Conservation (phyloP, 768 basidiomycete genomes). For the Collybiopsis luxurians region DNA sequence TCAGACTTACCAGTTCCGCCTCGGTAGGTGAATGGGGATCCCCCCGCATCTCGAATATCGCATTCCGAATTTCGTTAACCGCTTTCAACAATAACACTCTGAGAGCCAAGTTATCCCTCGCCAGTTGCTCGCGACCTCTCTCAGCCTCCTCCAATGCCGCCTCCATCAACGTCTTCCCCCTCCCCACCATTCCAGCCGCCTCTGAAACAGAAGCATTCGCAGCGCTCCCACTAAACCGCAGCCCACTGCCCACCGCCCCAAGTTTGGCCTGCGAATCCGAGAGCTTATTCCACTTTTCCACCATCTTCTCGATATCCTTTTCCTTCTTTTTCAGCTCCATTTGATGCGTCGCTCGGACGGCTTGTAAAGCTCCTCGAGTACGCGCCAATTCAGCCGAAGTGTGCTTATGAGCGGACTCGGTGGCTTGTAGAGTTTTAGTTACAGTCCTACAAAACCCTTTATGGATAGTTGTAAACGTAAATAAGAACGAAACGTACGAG, state of each 20-base stretch:
- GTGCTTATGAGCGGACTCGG: slow-evolving; percentile 69
- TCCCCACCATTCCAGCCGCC: slow-evolving; percentile 40
- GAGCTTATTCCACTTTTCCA: slow-evolving; percentile 74
- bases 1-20: slow-evolving; percentile 46
- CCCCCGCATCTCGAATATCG: slow-evolving; percentile 37
- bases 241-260: slow-evolving; percentile 44
- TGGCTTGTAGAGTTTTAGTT: slow-evolving; percentile 50
- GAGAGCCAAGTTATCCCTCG: slow-evolving; percentile 63
- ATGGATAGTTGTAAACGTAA: slow-evolving; percentile 1
- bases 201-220: slow-evolving; percentile 42
- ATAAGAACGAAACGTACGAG: slow-evolving; percentile 45
- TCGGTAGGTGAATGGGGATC: slow-evolving; percentile 37
- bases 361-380: slow-evolving; percentile 65
- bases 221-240: slow-evolving; percentile 30
- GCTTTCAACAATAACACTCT: slow-evolving; percentile 57
- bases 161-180: slow-evolving; percentile 57
- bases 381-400: slow-evolving; percentile 70
- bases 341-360: slow-evolving; percentile 63
- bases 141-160: slow-evolving; percentile 74
- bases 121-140: slow-evolving; percentile 54
- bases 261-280: slow-evolving; percentile 66
- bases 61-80: slow-evolving; percentile 62
- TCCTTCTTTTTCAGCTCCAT: slow-evolving; percentile 80
- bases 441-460: too few species aligned
- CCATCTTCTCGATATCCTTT: slow-evolving; percentile 70